phyloP scores from a whole-genome alignment of 2,329 filamentous ascomycete species.

The Arthrinium phaeospermum region DNA sequence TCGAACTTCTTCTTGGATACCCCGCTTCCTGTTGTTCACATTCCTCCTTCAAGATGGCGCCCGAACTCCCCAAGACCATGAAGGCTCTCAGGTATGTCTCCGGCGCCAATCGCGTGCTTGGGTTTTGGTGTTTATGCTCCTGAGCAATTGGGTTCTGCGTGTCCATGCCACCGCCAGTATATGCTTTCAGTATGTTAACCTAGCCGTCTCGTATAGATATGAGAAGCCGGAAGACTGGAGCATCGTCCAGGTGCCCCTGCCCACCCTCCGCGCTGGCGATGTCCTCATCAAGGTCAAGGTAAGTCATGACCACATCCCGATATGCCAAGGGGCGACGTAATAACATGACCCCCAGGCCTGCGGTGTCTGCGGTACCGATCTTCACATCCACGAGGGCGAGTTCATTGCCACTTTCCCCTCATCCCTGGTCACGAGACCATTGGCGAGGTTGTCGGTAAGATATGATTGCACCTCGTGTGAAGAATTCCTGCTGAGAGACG shows the following conservation, averaged over 20 bases:
- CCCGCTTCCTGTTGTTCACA: constrained; percentile 26
- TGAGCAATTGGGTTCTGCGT: constrained; percentile 5
- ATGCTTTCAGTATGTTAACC: constrained; percentile 14
- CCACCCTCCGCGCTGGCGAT: constrained; percentile 63
- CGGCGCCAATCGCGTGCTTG: not conserved
- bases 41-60: constrained; percentile 37
- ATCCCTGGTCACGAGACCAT: constrained; percentile 74
- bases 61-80: constrained; percentile 43
- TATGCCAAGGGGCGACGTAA: constrained; percentile 1
- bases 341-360: constrained; percentile 37
- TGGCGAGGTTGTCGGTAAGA: constrained; percentile 62
- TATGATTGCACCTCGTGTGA: constrained; percentile 26
- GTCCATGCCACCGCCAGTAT: constrained; percentile 21
- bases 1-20: constrained; percentile 20
- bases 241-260: constrained; percentile 67
- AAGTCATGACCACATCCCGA: constrained; percentile 23
- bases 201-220: constrained; percentile 49
- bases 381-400: constrained; percentile 71
- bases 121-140: not conserved
- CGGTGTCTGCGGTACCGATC: constrained; percentile 45
- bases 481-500: constrained; percentile 22
- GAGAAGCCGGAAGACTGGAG: constrained; percentile 66
- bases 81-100: constrained; percentile 65
- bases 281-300: constrained; percentile 71
- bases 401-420: constrained; percentile 69